Evolutionary conservation across 306 rosid species (phyloP), one percentile per base, ranked within the genome.

Genomic region (Trichosanthes truncata): DNA sequence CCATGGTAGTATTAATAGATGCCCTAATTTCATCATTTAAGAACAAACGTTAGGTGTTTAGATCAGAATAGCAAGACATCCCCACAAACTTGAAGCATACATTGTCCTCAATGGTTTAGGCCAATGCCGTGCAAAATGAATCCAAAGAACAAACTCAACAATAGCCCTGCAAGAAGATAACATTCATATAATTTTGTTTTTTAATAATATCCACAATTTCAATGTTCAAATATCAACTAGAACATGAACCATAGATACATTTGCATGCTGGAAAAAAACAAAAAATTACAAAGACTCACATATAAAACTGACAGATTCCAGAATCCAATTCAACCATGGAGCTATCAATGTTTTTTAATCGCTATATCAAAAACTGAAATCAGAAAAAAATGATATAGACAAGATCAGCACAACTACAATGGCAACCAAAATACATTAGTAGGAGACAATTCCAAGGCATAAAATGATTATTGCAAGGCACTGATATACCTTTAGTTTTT

Each of bases 381-480:
- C 33, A 25, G 59, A 72, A 46, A 46, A 29, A n/a, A 45, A 72
- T 43, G 59, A 25, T 46, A 51, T 9, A 74, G 45, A 49, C 40
- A 48, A 73, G 52, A 73, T 51, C 26, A 74, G 13, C 26, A 29
- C 26, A 29, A 49, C 78, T 51, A 74, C 61, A 73, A 25, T 73
- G 15, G 78, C 41, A 73, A 26, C 43, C 78, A 74, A 74, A 29
- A 0, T 48, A 43, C 77, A 72, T 25, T 26, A 45, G 55, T 41
- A 46, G 61, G 29, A 49, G 61, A 26, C 23, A 51, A 29, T 31
- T 29, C 36, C 62, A 74, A 29, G 61, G 25, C 45, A 49, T 48
- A 74, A 74, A 48, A 49, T 74, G 62, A 51, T 74, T 74, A 74
- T 74, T 51, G 41, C 62, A 10, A 31, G 78, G 46, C 62, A 48